A percentile compares a stretch with the other conserved stretches of the same genome.
phyloP scores from a whole-genome alignment of 805 yeast species.

The Kodamaea hsintzibuensis region DNA sequence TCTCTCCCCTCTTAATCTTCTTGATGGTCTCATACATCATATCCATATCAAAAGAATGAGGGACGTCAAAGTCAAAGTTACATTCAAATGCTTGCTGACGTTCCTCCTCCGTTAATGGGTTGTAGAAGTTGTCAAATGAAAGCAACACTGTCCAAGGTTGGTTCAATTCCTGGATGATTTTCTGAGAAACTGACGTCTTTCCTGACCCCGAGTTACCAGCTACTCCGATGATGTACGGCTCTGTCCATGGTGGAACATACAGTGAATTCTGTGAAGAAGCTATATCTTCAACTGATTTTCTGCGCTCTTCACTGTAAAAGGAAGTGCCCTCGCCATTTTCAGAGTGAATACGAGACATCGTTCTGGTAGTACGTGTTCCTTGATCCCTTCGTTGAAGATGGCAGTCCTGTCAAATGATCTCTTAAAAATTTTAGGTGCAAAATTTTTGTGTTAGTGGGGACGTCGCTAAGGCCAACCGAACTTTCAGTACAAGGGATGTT shows the following conservation, averaged over 20 bases:
- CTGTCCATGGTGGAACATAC: conserved; percentile 45
- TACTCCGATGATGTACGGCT: conserved; percentile 48
- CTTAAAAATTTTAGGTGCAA: neutral
- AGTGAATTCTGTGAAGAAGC: conserved; percentile 6
- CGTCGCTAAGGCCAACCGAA: neutral
- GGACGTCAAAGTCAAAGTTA: conserved; percentile 84
- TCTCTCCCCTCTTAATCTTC: conserved; percentile 66
- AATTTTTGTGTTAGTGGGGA: neutral
- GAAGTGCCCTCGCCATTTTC: neutral
- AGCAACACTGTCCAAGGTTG: conserved; percentile 94
- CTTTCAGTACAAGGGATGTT: too few species aligned
- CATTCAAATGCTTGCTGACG: conserved; percentile 62
- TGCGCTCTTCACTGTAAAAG: conserved; percentile 3
- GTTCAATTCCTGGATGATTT: conserved; percentile 71
- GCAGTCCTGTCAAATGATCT: neutral
- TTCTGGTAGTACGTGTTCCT: neutral
- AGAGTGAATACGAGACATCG: neutral
- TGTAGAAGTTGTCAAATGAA: conserved; percentile 89
- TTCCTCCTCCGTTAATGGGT: conserved; percentile 65
- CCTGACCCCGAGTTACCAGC: conserved; percentile 73
- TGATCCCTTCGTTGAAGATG: neutral
- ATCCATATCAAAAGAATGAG: conserved; percentile 82
- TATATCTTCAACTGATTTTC: neutral
- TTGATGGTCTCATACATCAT: conserved; percentile 61
- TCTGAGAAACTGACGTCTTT: conserved; percentile 86